Evolutionary conservation across 805 yeast species (phyloP).

Genomic region (Scheffersomyces ergatensis): DNA sequence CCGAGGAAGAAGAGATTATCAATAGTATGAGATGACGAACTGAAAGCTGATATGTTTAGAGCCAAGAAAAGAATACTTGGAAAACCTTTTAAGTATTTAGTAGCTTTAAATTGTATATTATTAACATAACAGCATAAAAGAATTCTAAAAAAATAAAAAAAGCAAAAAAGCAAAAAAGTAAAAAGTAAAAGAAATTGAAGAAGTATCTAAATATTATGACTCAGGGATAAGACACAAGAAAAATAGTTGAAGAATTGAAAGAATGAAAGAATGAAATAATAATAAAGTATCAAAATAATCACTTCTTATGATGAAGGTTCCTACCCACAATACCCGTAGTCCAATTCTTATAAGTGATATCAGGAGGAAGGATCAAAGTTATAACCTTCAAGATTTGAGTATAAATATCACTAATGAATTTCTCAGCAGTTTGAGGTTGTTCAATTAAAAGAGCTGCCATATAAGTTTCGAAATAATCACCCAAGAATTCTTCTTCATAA

Average conservation of each 20-base stretch:
- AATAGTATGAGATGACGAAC: too few relatives aligned
- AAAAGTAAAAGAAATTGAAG: too few relatives aligned
- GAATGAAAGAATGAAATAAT: too few relatives aligned
- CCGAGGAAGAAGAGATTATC: too few relatives aligned
- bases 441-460: constrained; percentile 41
- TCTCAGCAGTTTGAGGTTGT: constrained; percentile 33
- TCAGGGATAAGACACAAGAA: not conserved
- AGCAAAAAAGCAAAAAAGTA: too few relatives aligned
- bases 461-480: constrained; percentile 41
- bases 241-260: too few relatives aligned
- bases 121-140: constrained; percentile 8
- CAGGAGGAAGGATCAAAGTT: constrained; percentile 10
- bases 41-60: too few relatives aligned
- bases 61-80: too few relatives aligned
- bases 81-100: too few relatives aligned
- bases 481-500: constrained; percentile 41
- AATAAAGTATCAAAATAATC: not conserved
- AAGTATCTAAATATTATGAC: not conserved
- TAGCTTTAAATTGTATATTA: too few relatives aligned
- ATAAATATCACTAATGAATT: constrained; percentile 31
- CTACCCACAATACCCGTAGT: constrained; percentile 35
- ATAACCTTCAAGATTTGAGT: constrained; percentile 19
- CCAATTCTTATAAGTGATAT: constrained; percentile 26
- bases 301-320: constrained; percentile 6
- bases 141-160: constrained; percentile 21